Evolutionary conservation across 1,284 basidiomycete species (phyloP), one percentile per base, ranked within the genome.

Genomic region (Leccinum griseonigrum): DNA sequence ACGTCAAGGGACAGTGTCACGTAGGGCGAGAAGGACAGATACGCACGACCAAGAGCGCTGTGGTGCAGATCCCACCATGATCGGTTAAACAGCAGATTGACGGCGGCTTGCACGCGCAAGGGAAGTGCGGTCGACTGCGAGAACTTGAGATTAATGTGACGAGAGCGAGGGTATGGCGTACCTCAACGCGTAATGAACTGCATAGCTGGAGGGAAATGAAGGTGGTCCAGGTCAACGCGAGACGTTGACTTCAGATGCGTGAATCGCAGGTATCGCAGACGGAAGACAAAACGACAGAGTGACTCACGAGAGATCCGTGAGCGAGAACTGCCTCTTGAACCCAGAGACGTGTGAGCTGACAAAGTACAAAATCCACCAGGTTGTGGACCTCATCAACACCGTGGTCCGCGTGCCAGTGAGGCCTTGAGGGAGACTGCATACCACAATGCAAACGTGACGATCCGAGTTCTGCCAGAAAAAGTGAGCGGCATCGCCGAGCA

Each of bases 41-140:
- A 72, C 79, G 62, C 60, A 84, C 84, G 71, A 3, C 88, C 89
- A 9, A 90, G 79, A 29, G 84, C 71, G 51, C 84, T 80, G 63
- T 83, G 84, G 73, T 93, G 90, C 26, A 86, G 74, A 67, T 92
- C 90, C 87, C 89, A 91, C 69, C 82, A 79, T 1, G 81, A 84
- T 7, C 85, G 78, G 2, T 83, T 70, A n/a, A 86, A 78, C 10
- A 84, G 59, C 4, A 81, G 18, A 56, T 85, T 84, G 62, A 88
- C 74, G 5, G 81, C 64, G 22, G 81, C 71, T 60, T 88, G 79
- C n/a, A 83, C 67, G 6, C 82, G 63, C 0, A 85, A 68, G 0
- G 88, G 86, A 3, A 83, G 71, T 2, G 74, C 77, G 9, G 69
- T 69, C 36, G 69, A 70, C 78, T 81, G 53, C 8, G 11, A 10